Percentiles rank a stretch among this genome's conserved stretches.
These are phyloP conservation scores for Cercospora zeae-maydis DNA, from an alignment of 2,329 filamentous ascomycete genomes.

Conservation along the genomic window DNA sequence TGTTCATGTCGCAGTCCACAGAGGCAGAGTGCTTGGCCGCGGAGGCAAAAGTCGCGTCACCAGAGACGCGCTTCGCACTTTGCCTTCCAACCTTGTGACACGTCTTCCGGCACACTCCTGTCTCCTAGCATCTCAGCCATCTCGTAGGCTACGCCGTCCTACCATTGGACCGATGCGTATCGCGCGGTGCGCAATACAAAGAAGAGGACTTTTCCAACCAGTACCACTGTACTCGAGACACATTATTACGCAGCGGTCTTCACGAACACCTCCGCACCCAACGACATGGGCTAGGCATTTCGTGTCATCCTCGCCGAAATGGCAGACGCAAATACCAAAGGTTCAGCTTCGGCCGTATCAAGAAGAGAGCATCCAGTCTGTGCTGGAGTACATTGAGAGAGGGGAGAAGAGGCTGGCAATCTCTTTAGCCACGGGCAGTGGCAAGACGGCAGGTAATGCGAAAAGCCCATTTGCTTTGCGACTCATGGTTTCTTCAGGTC, in stretches of 20 bases:
- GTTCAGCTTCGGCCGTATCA: constrained; percentile 71
- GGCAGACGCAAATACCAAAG: background rate
- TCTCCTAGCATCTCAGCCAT: background rate
- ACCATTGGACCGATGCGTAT: background rate
- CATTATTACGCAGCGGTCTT: background rate
- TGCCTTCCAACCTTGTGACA: background rate
- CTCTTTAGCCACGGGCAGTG: constrained; percentile 80
- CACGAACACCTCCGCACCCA: background rate
- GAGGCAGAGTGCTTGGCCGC: background rate
- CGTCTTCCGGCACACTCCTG: background rate
- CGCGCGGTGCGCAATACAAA: background rate
- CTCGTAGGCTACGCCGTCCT: background rate
- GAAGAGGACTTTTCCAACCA: background rate
- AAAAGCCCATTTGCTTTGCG: constrained; percentile 24
- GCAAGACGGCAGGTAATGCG: constrained; percentile 64
- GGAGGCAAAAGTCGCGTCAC: background rate
- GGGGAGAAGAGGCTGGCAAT: constrained; percentile 77
- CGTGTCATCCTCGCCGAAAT: background rate
- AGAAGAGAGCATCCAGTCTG: constrained; percentile 80
- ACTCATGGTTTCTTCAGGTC: constrained; percentile 54
- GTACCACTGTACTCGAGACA: background rate
- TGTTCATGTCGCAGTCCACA: background rate
- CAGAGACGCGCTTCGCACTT: background rate
- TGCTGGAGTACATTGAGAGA: constrained; percentile 62
- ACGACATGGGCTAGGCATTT: constrained; percentile 1